Evolutionary conservation across 2,329 filamentous ascomycete genomes (phyloP).

Genomic region (Magnaporthiopsis incrustans): DNA sequence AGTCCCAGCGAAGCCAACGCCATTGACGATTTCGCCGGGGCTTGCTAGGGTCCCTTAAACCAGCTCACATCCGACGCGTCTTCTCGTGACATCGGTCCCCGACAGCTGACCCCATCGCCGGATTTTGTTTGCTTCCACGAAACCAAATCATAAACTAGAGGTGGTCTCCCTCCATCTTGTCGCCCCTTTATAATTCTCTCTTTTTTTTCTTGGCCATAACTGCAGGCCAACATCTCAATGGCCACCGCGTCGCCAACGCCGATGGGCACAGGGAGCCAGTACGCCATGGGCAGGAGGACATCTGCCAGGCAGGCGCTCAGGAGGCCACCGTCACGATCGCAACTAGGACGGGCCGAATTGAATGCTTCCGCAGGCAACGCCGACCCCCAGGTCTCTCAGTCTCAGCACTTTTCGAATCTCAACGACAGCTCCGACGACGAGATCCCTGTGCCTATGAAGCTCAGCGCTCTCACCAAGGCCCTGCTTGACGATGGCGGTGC

Average conservation of each 20-base stretch:
- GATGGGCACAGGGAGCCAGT: slow-evolving; percentile 36
- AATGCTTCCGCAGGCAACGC: slow-evolving; percentile 24
- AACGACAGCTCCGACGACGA: slow-evolving; percentile 94
- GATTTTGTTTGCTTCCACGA: neutral
- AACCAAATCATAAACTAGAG: neutral
- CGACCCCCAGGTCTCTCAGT: slow-evolving; percentile 18
- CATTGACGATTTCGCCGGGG: too few species aligned
- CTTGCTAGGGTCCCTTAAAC: too few species aligned
- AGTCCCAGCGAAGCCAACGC: too few species aligned
- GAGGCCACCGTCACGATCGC: slow-evolving; percentile 38
- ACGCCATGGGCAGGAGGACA: slow-evolving; percentile 40
- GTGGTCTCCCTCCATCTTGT: neutral
- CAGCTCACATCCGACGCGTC: neutral
- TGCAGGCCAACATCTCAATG: slow-evolving; percentile 26
- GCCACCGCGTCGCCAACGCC: slow-evolving; percentile 49
- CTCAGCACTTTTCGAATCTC: slow-evolving; percentile 40
- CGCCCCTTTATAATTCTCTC: neutral
- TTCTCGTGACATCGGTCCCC: neutral
- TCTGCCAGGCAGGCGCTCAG: slow-evolving; percentile 49
- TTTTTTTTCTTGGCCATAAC: neutral
- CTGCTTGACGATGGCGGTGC: slow-evolving; percentile 58
- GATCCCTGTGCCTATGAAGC: slow-evolving; percentile 83
- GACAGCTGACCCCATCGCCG: neutral
- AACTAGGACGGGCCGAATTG: slow-evolving; percentile 36
- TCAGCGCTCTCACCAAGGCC: slow-evolving; percentile 86